Evolutionary conservation across 2,329 filamentous ascomycete genomes (phyloP), one percentile per base, ranked within the genome.

Genomic region (Orbilia blumenaviensis): DNA sequence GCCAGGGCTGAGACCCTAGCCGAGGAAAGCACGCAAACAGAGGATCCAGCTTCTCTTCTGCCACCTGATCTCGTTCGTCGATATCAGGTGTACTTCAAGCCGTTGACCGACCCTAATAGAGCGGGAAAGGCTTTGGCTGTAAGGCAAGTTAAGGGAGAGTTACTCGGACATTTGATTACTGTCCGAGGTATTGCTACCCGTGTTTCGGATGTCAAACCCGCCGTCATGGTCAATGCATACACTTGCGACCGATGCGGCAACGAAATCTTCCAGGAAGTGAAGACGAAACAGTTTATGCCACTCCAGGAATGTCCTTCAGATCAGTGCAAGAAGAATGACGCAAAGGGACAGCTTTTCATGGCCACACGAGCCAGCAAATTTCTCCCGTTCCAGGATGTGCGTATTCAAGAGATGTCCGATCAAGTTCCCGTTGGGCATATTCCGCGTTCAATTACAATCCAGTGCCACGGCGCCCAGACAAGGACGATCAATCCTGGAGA

Each of bases 321-420:
- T n/a, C 93, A 96, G 80, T 99, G 95, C 86, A 89, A 91, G 82
- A 87, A 88, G 77, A 98, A 97, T 83, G 93, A 97, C 83, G 89
- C 92, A 79, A 97, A 95, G 83, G 95, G 95, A 16, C 93, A 97
- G 83, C 87, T 99, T 41, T 94, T 96, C 82, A 89, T 96, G 38
- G 97, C 94, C 0, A 96, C 94, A n/a, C 89, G 95, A 80, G 95
- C 94, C 0, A 97, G 94, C 61, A 99, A 98, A 81, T 99, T 98
- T 81, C 85, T 97, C 81, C 93, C 95, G 2, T 99, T 99, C 85
- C 95, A 99, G 83, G 95, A 99, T 83, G 89, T 98, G 84, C 98
- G 98, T 85, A 93, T 99, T 68, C 95, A 99, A 84, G 95, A 99
- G 82, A 92, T 98, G 89, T 93, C 95, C n/a, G 95, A 99, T 82